Evolutionary conservation across 2,329 filamentous ascomycete genomes (phyloP).

Genomic region (Rhynchosporium agropyri): DNA sequence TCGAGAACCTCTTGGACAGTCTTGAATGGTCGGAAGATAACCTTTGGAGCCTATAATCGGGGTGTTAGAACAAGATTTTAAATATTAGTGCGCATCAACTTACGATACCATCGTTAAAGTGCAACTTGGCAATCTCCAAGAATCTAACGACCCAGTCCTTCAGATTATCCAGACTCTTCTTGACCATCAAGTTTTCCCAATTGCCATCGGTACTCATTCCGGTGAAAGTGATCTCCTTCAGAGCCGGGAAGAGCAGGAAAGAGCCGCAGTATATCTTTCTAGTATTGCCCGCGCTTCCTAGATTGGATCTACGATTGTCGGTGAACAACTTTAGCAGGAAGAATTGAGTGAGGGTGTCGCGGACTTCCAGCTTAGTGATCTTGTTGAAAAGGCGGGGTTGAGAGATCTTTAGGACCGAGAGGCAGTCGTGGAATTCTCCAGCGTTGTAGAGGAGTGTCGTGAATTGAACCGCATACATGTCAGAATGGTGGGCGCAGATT

Average conservation of each 20-base stretch:
- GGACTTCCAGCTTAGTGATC: slow-evolving; percentile 3
- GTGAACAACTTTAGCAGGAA: background rate
- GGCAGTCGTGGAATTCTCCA: background rate
- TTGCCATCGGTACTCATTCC: background rate
- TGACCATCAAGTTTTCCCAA: background rate
- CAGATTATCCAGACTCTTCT: background rate
- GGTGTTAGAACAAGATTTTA: background rate
- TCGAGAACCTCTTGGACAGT: slow-evolving; percentile 5
- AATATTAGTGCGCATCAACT: background rate
- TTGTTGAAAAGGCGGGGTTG: background rate
- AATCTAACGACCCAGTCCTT: background rate
- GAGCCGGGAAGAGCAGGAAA: background rate
- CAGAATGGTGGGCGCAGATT: background rate
- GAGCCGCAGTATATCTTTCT: slow-evolving; percentile 4
- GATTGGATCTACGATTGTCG: background rate
- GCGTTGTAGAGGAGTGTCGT: background rate
- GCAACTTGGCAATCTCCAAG: background rate
- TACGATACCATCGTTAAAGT: background rate
- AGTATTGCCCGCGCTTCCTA: background rate
- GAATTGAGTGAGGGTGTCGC: background rate
- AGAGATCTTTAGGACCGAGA: background rate
- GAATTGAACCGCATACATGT: background rate
- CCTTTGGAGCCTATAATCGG: background rate
- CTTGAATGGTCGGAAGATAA: slow-evolving; percentile 10
- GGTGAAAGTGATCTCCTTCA: slow-evolving; percentile 12